Conservation (phyloP, 23 red algal species). For the Rhodosorus marinus region DNA sequence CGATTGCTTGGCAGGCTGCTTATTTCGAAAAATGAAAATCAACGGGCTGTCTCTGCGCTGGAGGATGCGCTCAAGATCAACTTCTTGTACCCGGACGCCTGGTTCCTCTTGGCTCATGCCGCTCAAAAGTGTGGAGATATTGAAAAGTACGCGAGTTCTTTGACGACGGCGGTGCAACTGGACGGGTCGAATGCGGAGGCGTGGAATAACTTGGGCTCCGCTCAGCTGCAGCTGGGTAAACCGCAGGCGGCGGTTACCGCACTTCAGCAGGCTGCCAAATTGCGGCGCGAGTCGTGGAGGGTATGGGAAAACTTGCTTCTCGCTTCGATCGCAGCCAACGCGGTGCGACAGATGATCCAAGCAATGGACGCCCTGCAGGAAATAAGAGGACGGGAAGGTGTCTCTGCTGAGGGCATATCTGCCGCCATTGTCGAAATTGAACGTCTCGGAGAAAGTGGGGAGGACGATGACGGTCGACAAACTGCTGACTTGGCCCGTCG, state of each 20-base stretch:
- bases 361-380: background rate
- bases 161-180: slow-evolving; percentile 74
- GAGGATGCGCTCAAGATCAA: slow-evolving; percentile 42
- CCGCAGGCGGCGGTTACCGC: slow-evolving; percentile 44
- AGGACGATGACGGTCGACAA: background rate
- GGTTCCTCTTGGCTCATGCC: slow-evolving; percentile 57
- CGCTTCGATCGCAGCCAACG: background rate
- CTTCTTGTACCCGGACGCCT: slow-evolving; percentile 66
- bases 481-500: background rate
- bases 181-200: slow-evolving; percentile 68
- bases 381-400: background rate
- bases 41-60: slow-evolving; percentile 30
- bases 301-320: slow-evolving; percentile 1
- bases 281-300: background rate
- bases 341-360: background rate
- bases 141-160: slow-evolving; percentile 34
- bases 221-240: slow-evolving; percentile 36
- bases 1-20: slow-evolving; percentile 42
- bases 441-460: background rate
- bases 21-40: slow-evolving; percentile 19
- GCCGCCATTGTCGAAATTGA: background rate
- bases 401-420: background rate
- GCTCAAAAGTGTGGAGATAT: slow-evolving; percentile 35
- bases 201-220: slow-evolving; percentile 81
- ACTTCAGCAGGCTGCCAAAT: slow-evolving; percentile 2